Conservation (phyloP, 208 protist genomes). For the Wallacemonas collosoma region DNA sequence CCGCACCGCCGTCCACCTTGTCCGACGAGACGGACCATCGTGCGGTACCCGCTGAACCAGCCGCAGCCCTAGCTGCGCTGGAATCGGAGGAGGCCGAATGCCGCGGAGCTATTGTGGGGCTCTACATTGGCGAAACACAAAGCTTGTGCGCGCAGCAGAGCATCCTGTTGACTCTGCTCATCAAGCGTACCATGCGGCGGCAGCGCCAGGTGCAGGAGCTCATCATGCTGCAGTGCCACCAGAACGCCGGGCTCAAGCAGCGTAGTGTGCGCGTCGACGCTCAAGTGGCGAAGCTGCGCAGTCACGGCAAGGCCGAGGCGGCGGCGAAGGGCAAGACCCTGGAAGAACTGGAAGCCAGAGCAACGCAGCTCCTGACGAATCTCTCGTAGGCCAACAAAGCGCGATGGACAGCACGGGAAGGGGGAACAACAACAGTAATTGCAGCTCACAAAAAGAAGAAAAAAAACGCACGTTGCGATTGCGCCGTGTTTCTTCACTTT, state of each 20-base stretch:
- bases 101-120: constrained; percentile 24
- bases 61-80: background rate
- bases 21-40: background rate
- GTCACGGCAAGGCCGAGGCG: background rate
- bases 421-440: background rate
- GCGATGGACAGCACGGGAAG: background rate
- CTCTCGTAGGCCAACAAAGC: background rate
- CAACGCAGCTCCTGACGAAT: constrained; percentile 9
- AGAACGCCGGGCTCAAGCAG: constrained; percentile 24
- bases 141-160: constrained; percentile 20
- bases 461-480: too few species aligned
- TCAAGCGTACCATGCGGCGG: constrained; percentile 22
- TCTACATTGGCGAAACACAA: constrained; percentile 35
- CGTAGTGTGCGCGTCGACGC: constrained; percentile 3
- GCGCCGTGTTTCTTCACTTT: too few species aligned
- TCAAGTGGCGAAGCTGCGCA: constrained; percentile 20
- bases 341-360: constrained; percentile 13
- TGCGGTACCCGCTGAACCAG: background rate
- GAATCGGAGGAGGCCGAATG: constrained; percentile 21
- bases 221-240: constrained; percentile 33
- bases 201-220: constrained; percentile 34
- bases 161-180: constrained; percentile 19
- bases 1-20: background rate
- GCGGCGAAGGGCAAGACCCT: background rate
- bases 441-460: background rate